Percentiles rank a stretch among this genome's conserved stretches.
Conservation (phyloP, 352 stramenopile genomes). For the Globisporangium yorkense region DNA sequence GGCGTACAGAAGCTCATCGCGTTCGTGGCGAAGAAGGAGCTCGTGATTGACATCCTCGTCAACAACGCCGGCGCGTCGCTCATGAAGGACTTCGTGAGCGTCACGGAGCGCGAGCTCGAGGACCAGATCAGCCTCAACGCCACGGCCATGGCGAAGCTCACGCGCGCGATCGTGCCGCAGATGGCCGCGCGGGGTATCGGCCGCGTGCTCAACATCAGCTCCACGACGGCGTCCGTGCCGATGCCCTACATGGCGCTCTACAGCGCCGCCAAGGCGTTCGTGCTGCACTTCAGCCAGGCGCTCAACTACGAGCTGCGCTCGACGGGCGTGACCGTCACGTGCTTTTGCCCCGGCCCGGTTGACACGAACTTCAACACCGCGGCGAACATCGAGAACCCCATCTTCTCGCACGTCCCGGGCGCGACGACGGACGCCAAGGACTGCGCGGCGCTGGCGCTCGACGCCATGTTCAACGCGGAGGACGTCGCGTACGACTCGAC, state of each 20-base stretch:
- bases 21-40: slow-evolving; percentile 48
- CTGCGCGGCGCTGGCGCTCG: slow-evolving; percentile 31
- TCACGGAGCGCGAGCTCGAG: slow-evolving; percentile 39
- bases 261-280: slow-evolving; percentile 67
- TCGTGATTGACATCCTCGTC: slow-evolving; percentile 79
- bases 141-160: slow-evolving; percentile 52
- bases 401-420: slow-evolving; percentile 33
- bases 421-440: slow-evolving; percentile 33
- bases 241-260: slow-evolving; percentile 74
- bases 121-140: slow-evolving; percentile 69
- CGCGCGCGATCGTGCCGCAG: slow-evolving; percentile 51
- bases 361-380: slow-evolving; percentile 67
- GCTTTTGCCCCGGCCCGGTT: slow-evolving; percentile 59
- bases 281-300: slow-evolving; percentile 69
- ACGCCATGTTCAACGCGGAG: slow-evolving; percentile 53
- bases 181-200: slow-evolving; percentile 69
- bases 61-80: slow-evolving; percentile 67
- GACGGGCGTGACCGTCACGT: slow-evolving; percentile 76
- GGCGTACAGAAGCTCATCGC: slow-evolving; percentile 53
- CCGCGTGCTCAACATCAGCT: slow-evolving; percentile 81
- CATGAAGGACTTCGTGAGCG: slow-evolving; percentile 35
- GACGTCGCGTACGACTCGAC: slow-evolving; percentile 45
- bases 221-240: slow-evolving; percentile 35
- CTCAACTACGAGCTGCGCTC: slow-evolving; percentile 78
- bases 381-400: slow-evolving; percentile 22